phyloP scores from a whole-genome alignment of 2,329 filamentous ascomycete species.

The Cordyceps farinosa region DNA sequence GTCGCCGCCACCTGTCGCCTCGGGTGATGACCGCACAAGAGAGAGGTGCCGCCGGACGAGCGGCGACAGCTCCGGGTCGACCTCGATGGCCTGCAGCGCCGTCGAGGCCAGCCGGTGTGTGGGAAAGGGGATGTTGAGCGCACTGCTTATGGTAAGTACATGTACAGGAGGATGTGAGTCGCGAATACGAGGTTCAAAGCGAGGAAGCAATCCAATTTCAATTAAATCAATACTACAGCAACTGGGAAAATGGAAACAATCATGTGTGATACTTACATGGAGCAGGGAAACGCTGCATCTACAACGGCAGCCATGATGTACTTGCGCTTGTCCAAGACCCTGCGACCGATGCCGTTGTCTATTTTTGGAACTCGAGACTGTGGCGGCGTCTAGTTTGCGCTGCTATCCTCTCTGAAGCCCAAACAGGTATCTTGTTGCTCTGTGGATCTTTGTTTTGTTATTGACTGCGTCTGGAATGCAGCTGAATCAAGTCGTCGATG shows the following conservation, averaged over 20 bases:
- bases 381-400: background rate
- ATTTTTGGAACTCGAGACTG: conserved; percentile 8
- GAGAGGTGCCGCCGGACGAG: conserved; percentile 72
- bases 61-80: conserved; percentile 86
- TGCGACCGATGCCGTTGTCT: background rate
- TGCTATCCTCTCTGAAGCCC: background rate
- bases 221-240: background rate
- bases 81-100: conserved; percentile 70
- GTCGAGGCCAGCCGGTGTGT: conserved; percentile 71
- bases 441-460: background rate
- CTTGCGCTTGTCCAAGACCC: conserved; percentile 1
- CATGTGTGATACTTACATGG: conserved; percentile 48
- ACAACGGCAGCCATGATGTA: conserved; percentile 37
- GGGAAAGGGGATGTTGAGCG: conserved; percentile 75
- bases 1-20: conserved; percentile 14
- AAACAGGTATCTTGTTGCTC: background rate
- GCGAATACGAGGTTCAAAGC: too few species aligned
- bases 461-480: conserved; percentile 12
- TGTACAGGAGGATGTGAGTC: background rate
- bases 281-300: conserved; percentile 57
- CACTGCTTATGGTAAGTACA: conserved; percentile 45
- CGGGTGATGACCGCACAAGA: conserved; percentile 39
- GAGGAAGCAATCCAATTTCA: too few species aligned
- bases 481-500: conserved; percentile 8
- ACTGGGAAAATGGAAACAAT: too few species aligned